Percentiles rank a stretch among this genome's conserved stretches.
phyloP scores from a whole-genome alignment of 768 basidiomycete genomes.

The Cubamyces lactineus region DNA sequence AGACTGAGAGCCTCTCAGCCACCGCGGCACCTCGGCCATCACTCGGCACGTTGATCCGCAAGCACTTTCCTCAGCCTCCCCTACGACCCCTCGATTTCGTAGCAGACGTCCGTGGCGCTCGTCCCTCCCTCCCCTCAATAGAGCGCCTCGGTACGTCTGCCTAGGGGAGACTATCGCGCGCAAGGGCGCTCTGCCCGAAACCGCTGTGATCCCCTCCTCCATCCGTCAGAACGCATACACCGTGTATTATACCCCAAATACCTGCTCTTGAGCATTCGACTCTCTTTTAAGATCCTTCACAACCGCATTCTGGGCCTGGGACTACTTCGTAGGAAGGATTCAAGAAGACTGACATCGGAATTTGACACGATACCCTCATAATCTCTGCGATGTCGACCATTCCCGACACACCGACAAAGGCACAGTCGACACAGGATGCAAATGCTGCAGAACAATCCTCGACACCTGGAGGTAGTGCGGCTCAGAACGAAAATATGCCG shows the following conservation, averaged over 20 bases:
- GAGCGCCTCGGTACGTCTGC: too few species aligned
- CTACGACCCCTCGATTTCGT: too few species aligned
- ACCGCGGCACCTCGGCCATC: too few species aligned
- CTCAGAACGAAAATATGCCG: conserved; percentile 16
- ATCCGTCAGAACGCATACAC: conserved; percentile 5
- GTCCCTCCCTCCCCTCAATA: too few species aligned
- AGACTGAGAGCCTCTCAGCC: too few species aligned
- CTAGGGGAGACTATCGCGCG: too few species aligned
- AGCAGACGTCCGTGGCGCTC: too few species aligned
- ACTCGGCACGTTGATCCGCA: too few species aligned
- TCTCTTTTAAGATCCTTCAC: conserved; percentile 1
- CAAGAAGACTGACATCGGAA: background rate
- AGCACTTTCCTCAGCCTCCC: too few species aligned
- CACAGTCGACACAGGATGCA: background rate
- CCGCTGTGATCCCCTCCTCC: conserved; percentile 12
- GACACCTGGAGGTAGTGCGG: conserved; percentile 8
- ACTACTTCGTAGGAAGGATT: background rate
- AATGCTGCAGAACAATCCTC: background rate
- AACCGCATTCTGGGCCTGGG: background rate
- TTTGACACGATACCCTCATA: conserved; percentile 10
- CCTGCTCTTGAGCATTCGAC: conserved; percentile 2
- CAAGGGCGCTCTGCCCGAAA: conserved; percentile 21
- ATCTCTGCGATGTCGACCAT: conserved; percentile 19
- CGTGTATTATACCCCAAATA: conserved; percentile 22
- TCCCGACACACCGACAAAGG: conserved; percentile 4